A percentile compares a stretch with the other conserved stretches of the same genome.
phyloP scores from a whole-genome alignment of 805 yeast genomes.

The Spathaspora girioi region DNA sequence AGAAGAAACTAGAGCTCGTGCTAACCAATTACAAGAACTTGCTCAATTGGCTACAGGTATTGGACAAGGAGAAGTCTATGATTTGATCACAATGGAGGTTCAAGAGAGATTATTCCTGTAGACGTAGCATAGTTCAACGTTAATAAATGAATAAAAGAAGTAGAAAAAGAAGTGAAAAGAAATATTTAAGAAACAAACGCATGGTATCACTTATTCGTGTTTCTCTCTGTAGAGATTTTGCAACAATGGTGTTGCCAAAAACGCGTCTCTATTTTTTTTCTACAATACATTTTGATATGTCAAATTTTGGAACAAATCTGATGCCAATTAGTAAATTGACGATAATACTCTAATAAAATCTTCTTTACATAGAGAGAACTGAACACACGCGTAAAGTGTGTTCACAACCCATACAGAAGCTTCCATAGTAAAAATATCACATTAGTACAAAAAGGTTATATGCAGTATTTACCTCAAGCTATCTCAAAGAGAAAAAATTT shows the following conservation, averaged over 20 bases:
- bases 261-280: too few relatives aligned
- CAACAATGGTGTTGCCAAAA: neutral
- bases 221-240: neutral
- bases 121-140: neutral
- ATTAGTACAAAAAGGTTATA: neutral
- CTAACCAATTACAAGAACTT: neutral
- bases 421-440: too few relatives aligned
- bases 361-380: too few relatives aligned
- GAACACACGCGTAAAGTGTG: too few relatives aligned
- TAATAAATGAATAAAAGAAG: neutral
- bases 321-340: too few relatives aligned
- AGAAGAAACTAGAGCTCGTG: neutral
- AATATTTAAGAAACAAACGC: too few relatives aligned
- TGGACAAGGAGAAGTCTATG: constrained; percentile 17
- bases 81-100: constrained; percentile 16
- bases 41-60: constrained; percentile 9
- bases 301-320: too few relatives aligned
- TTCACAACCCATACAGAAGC: too few relatives aligned
- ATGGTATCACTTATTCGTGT: too few relatives aligned
- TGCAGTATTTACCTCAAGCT: neutral
- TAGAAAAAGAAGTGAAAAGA: neutral
- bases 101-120: constrained; percentile 17
- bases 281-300: too few relatives aligned
- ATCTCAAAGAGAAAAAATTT: neutral
- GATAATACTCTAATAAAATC: too few relatives aligned